These are phyloP conservation scores for Monosporascus cannonballus DNA, from an alignment of 2,329 filamentous ascomycete species.

Conservation along the genomic window DNA sequence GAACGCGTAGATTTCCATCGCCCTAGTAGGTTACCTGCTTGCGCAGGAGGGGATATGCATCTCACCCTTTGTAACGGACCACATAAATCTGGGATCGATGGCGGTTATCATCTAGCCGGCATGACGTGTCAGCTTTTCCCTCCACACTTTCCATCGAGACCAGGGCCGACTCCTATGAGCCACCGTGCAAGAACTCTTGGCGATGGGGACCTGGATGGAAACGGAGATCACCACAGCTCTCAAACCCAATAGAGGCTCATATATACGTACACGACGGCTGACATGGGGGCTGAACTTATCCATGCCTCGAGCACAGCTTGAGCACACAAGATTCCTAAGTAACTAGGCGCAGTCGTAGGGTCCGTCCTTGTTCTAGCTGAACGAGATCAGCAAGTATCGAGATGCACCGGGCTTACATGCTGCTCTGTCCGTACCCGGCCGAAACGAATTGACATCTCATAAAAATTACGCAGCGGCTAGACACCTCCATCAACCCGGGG, in stretches of 20 bases:
- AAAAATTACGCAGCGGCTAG: conserved; percentile 1
- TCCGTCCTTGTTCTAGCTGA: not conserved
- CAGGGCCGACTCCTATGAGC: no score
- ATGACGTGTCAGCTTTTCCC: not conserved
- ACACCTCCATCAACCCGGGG: conserved; percentile 2
- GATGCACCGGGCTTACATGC: not conserved
- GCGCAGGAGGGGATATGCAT: not conserved
- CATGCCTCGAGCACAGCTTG: no score
- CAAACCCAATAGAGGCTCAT: no score
- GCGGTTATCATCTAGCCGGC: not conserved
- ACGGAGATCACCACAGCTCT: no score
- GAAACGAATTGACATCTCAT: conserved; percentile 3
- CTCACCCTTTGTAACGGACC: not conserved
- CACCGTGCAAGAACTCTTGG: no score
- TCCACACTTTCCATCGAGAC: not conserved
- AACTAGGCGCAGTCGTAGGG: no score
- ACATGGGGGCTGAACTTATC: no score
- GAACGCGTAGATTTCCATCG: not conserved
- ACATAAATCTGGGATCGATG: not conserved
- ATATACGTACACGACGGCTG: no score
- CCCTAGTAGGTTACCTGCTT: not conserved
- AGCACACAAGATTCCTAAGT: no score
- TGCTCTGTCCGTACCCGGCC: not conserved
- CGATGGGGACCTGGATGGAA: no score
- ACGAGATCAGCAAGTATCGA: not conserved